Percentiles rank a stretch among this genome's conserved stretches.
Evolutionary conservation across 2,329 filamentous ascomycete species (phyloP).

Genomic region (Ophiostoma sp.): DNA sequence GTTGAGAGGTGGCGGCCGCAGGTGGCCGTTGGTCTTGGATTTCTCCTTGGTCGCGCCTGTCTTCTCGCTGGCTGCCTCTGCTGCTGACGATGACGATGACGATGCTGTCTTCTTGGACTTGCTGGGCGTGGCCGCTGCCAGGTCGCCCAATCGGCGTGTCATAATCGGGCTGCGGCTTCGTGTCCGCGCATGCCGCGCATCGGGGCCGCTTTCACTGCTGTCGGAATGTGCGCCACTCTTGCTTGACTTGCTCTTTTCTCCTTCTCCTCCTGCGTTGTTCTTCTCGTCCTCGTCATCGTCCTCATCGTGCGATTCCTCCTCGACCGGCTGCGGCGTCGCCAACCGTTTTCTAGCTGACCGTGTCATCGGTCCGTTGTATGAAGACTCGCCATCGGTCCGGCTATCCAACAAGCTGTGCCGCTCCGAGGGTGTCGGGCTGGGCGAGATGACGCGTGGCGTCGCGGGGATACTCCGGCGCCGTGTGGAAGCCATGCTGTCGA

Average conservation of each 20-base stretch:
- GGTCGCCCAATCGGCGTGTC: constrained; percentile 46
- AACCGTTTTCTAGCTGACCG: constrained; percentile 62
- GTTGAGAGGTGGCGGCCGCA: constrained; percentile 61
- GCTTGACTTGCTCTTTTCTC: background rate
- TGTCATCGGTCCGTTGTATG: constrained; percentile 67
- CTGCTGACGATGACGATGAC: constrained; percentile 19
- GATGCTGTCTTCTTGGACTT: constrained; percentile 31
- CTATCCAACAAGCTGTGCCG: constrained; percentile 41
- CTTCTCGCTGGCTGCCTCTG: background rate
- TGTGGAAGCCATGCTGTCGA: constrained; percentile 27
- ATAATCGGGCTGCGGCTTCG: constrained; percentile 65
- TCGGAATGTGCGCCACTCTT: constrained; percentile 20
- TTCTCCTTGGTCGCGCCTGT: constrained; percentile 30
- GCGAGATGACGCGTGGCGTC: constrained; percentile 83
- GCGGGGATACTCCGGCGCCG: constrained; percentile 57
- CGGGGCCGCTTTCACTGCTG: constrained; percentile 37
- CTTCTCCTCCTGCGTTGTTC: background rate
- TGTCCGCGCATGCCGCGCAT: constrained; percentile 58
- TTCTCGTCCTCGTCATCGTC: constrained; percentile 29
- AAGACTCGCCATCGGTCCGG: constrained; percentile 38
- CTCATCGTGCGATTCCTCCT: constrained; percentile 51
- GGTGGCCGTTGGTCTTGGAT: constrained; percentile 52
- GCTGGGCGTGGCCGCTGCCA: constrained; percentile 43
- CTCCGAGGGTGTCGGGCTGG: constrained; percentile 70
- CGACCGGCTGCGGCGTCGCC: constrained; percentile 52